phyloP scores from a whole-genome alignment of 345 rosid species.

The Populus tremula region DNA sequence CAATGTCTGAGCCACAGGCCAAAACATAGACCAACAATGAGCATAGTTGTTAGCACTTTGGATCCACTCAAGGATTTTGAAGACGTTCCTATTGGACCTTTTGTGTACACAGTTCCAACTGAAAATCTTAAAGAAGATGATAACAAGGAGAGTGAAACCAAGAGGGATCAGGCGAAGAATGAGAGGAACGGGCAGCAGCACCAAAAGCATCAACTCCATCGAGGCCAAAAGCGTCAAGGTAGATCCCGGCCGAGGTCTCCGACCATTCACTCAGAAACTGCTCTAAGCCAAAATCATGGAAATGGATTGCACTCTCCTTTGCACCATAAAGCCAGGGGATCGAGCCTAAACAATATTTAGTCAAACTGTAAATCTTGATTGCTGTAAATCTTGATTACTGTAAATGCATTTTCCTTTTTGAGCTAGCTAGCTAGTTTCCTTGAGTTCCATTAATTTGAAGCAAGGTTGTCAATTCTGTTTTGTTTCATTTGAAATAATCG shows the following conservation, averaged over 20 bases:
- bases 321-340: conserved; percentile 18
- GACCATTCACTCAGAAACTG: conserved; percentile 26
- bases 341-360: neutral
- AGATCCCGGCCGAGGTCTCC: conserved; percentile 34
- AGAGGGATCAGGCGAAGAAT: conserved; percentile 31
- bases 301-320: conserved; percentile 44
- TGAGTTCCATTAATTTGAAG: neutral
- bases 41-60: conserved; percentile 52
- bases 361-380: conserved; percentile 1
- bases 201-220: conserved; percentile 29
- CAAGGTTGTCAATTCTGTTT: too few relatives aligned
- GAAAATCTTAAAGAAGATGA: conserved; percentile 25
- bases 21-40: conserved; percentile 70
- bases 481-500: too few relatives aligned
- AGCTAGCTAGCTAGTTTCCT: neutral
- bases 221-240: conserved; percentile 15
- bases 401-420: neutral
- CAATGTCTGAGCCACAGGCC: conserved; percentile 77
- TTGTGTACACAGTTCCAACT: conserved; percentile 58
- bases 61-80: conserved; percentile 57
- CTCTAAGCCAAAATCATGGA: conserved; percentile 21
- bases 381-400: neutral
- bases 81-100: conserved; percentile 58
- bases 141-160: conserved; percentile 24
- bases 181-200: conserved; percentile 35